Base-by-base conservation (phyloP, 73 alveolate species). In the Blepharisma japonicum region DNA sequence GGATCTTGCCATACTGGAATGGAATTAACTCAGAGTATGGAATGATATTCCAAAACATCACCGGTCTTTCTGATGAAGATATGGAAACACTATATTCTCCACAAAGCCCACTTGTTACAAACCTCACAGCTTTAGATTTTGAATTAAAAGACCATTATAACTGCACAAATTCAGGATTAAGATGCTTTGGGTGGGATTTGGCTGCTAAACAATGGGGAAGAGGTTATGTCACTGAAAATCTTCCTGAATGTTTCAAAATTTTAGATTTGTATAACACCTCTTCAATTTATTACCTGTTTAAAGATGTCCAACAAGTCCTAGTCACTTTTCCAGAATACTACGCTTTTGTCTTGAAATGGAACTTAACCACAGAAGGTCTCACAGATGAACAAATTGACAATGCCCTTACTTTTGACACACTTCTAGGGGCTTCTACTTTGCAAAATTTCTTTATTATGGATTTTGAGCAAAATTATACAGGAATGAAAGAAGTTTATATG, bases 161-260 rank as follows among this genome's bases (percentile, higher is more conserved):
- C 46, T 70, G 80, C 45, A 11, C 80, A 45, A 70, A 70, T 70
- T 9, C 71, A 14, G 66, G 66, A 45, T 25, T n/a, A 14, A 70
- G 23, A 2, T 70, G 80, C 42, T 9, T 8, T 45, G 76, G n/a
- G 9, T 45, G 56, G 56, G 23, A 18, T 45, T 70, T 70, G 27
- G 80, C 80, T 23, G 20, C 20, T n/a, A 45, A 47, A 4, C 66
- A 70, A 45, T 70, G 80, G 80, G 80, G 55, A 11, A 23, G 27
- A n/a, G n/a, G 68, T 5, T n/a, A 39, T 45, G 66, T 45, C n/a
- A 70, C 80, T 23, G 20, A 14, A 14, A 70, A 70, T 6, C 46
- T 47, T 2, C 56, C 66, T 14, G 0, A 1, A 25, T 14, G 11
- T 70, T 70, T 47, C 61, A 20, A 7, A n/a, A 70, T 32, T 32